These are phyloP conservation scores for Imleria badia DNA, from an alignment of 768 basidiomycete genomes.

Conservation along the genomic window DNA sequence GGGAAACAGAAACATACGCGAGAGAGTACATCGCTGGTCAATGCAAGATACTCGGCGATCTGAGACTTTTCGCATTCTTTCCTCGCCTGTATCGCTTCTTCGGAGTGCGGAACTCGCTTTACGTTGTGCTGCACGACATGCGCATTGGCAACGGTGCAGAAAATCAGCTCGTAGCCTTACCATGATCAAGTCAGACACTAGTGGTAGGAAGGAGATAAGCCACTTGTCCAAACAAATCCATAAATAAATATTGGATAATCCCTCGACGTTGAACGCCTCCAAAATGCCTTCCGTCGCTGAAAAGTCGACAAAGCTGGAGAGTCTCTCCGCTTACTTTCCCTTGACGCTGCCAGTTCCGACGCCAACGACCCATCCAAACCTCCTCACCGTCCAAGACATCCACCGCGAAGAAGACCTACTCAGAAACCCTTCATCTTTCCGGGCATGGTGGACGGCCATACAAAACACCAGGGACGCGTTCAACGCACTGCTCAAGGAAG, in stretches of 20 bases:
- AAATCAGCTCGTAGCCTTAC: conserved; percentile 16
- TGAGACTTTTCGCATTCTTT: conserved; percentile 70
- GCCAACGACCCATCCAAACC: conserved; percentile 71
- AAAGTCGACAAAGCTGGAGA: conserved; percentile 48
- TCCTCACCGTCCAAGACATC: conserved; percentile 74
- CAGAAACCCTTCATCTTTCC: conserved; percentile 86
- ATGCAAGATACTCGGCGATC: conserved; percentile 69
- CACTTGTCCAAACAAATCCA: conserved; percentile 1
- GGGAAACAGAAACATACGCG: conserved; percentile 46
- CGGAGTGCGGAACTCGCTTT: conserved; percentile 57
- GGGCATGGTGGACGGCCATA: conserved; percentile 92
- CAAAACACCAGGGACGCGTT: conserved; percentile 69
- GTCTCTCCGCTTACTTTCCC: conserved; percentile 66
- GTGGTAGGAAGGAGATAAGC: neutral
- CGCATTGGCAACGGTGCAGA: conserved; percentile 1
- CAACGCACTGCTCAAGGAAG: conserved; percentile 53
- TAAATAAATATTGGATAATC: conserved; percentile 8
- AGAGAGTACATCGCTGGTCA: conserved; percentile 62
- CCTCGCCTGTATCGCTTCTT: conserved; percentile 63
- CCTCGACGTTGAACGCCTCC: neutral
- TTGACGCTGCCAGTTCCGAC: conserved; percentile 83
- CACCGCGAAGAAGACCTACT: conserved; percentile 92
- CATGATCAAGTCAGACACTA: conserved; percentile 14
- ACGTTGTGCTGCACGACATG: conserved; percentile 57
- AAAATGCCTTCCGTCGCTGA: conserved; percentile 59